Base-by-base conservation (phyloP, 2,329 filamentous ascomycete species). In the Coniella vitis region DNA sequence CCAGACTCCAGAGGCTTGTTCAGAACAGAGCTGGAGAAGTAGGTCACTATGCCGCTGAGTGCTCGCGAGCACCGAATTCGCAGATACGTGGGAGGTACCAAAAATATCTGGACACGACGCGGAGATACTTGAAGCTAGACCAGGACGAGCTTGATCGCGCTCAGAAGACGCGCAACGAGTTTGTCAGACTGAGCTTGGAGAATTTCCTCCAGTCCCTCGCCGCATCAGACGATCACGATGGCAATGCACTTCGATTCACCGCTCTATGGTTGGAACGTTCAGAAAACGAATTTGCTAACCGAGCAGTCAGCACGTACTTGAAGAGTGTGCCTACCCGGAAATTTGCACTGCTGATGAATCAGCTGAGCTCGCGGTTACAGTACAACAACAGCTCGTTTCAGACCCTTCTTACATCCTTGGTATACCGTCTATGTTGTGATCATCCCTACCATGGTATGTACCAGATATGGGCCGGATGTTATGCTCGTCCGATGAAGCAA, bases 371-470 rank as follows among this genome's bases (percentile, higher is more conserved):
- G n/a, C 83, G 93, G 7, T 71, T 98, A 5, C 82, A 95, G 53
- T 80, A 87, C 53, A 77, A 83, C 29, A 67, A 75, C 1, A 77
- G 75, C 14, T 62, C 72, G 0, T 98, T 99, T 60, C 93, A 98
- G 60, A 74, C 72, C 36, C 73, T 91, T 1, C 72, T 99, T 2
- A 79, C 81, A 45, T 72, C 74, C 2, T 70, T 98, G 16, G 83
- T 97, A 4, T 81, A 83, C 60, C 83, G 83, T 8, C 95, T 98
- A 48, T 97, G 91, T 61, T 74, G 79, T 10, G 90, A 98, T 49
- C 93, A 99, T 66, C 94, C 93, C 0, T 95, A 90, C 64, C 94
- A 98, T 62, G 90, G 90, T 42, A 91, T 97, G 83, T 95, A 98
- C 63, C 90, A 97, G 58, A 88, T 98, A 37, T 96, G 91, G 73